A percentile compares a stretch with the other conserved stretches of the same genome.
phyloP scores from a whole-genome alignment of 306 rosid species.

The Mimosa pudica region DNA sequence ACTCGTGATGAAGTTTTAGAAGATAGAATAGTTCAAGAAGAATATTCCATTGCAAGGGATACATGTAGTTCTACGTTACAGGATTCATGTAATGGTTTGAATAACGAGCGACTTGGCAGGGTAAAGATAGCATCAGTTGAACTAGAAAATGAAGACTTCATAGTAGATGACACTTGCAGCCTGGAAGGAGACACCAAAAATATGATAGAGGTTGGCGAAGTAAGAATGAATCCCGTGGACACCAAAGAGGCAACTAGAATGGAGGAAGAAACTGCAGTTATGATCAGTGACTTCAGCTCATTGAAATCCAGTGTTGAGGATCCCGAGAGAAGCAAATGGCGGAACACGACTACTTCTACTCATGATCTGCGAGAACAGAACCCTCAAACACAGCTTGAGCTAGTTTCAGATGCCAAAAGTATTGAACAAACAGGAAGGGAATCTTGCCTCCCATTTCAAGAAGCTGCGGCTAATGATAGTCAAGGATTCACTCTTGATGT shows the following conservation, averaged over 20 bases:
- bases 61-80: conserved; percentile 14
- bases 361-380: conserved; percentile 21
- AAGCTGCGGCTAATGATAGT: conserved; percentile 32
- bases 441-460: conserved; percentile 18
- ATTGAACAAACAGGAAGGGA: conserved; percentile 34
- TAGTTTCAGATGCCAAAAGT: conserved; percentile 27
- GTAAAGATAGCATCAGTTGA: conserved; percentile 32
- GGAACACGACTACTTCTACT: not conserved
- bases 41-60: conserved; percentile 16
- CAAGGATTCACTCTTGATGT: not conserved
- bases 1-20: conserved; percentile 25
- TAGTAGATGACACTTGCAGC: conserved; percentile 11
- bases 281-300: conserved; percentile 8
- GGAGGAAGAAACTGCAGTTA: conserved; percentile 27
- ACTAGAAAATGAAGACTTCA: not conserved
- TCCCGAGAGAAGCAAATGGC: not conserved
- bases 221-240: conserved; percentile 11
- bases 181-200: conserved; percentile 22
- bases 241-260: conserved; percentile 7
- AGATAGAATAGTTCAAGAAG: conserved; percentile 30
- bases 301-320: conserved; percentile 25
- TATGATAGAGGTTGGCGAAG: conserved; percentile 17
- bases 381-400: conserved; percentile 14
- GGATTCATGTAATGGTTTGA: conserved; percentile 4
- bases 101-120: conserved; percentile 27